phyloP scores from a whole-genome alignment of 2,329 filamentous ascomycete species.

The Monilinia laxa region DNA sequence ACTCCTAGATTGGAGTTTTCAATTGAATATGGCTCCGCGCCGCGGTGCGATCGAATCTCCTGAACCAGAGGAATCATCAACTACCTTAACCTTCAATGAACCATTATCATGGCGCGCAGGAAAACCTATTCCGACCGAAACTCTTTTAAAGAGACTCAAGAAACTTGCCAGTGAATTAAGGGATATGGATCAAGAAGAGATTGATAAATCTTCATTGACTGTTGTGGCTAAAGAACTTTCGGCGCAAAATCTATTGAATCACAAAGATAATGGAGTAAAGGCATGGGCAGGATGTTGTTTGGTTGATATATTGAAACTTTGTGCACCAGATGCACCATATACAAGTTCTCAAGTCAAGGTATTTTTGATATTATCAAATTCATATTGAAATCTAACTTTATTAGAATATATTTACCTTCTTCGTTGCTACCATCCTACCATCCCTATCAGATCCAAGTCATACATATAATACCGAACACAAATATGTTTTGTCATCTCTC shows the following conservation, averaged over 20 bases:
- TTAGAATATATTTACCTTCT: constrained; percentile 89
- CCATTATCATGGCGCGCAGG: constrained; percentile 88
- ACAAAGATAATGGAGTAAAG: constrained; percentile 91
- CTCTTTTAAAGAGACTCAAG: constrained; percentile 79
- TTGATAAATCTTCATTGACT: constrained; percentile 77
- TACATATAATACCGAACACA: constrained; percentile 89
- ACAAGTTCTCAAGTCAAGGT: constrained; percentile 89
- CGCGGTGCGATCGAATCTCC: constrained; percentile 37
- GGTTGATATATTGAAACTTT: constrained; percentile 88
- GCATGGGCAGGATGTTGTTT: constrained; percentile 87
- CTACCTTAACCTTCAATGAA: constrained; percentile 74
- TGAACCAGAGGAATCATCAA: constrained; percentile 40
- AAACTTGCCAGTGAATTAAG: constrained; percentile 78
- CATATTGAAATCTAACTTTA: background rate
- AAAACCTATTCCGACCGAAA: constrained; percentile 79
- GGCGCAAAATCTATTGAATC: constrained; percentile 75
- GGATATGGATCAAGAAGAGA: constrained; percentile 82
- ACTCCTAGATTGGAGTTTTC: constrained; percentile 18
- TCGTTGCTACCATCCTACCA: constrained; percentile 79
- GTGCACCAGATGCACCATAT: constrained; percentile 93
- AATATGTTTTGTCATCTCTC: constrained; percentile 85
- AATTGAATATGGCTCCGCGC: constrained; percentile 40
- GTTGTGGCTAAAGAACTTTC: constrained; percentile 84
- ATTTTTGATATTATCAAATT: constrained; percentile 37
- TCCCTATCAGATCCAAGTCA: constrained; percentile 82